A percentile compares a stretch with the other conserved stretches of the same genome.
These are phyloP conservation scores for Macaranga tanarius DNA, from an alignment of 441 rosid species.

Conservation along the genomic window DNA sequence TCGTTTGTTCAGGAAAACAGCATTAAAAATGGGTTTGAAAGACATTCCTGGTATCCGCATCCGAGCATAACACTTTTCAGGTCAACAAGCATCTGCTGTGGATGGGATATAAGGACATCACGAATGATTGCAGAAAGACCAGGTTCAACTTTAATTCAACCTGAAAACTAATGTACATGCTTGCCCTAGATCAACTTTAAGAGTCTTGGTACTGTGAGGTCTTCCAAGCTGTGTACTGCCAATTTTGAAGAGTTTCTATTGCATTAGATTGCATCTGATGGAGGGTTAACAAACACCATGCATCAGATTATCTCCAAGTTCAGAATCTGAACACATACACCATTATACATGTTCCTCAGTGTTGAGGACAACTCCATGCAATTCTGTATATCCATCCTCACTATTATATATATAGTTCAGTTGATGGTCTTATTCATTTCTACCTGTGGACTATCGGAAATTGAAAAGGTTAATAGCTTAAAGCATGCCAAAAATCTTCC, in stretches of 20 bases:
- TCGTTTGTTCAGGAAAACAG: conserved; percentile 66
- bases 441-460: not conserved
- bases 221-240: not conserved
- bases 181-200: not conserved
- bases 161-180: not conserved
- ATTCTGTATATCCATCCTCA: not conserved
- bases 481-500: not conserved
- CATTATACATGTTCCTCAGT: too few relatives aligned
- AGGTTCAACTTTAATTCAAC: conserved; percentile 20
- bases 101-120: not conserved
- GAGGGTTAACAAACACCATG: not conserved
- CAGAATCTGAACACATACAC: too few relatives aligned
- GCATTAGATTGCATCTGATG: conserved; percentile 1
- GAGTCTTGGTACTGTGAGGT: not conserved
- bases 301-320: not conserved
- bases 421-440: not conserved
- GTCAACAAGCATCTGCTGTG: not conserved
- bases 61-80: conserved; percentile 28
- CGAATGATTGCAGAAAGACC: not conserved
- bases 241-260: not conserved
- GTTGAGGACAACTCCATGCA: not conserved
- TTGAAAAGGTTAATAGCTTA: not conserved
- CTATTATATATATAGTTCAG: not conserved
- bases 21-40: conserved; percentile 89
- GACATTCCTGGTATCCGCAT: conserved; percentile 77